Percentiles rank a stretch among this genome's conserved stretches.
Evolutionary conservation across 2,329 filamentous ascomycete genomes (phyloP).

Genomic region (Colletotrichum truncatum): DNA sequence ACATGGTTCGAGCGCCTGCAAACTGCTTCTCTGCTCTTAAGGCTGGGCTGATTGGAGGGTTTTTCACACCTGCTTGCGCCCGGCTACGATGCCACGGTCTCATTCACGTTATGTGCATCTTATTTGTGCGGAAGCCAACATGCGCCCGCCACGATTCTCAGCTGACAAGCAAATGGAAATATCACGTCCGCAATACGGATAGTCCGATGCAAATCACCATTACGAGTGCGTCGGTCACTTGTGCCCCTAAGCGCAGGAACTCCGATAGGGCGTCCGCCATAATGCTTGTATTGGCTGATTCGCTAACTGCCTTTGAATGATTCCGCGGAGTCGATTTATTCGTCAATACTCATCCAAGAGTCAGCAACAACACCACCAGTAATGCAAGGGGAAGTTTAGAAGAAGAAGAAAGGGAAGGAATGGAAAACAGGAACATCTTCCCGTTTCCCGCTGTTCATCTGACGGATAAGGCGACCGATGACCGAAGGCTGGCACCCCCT

Average conservation of each 20-base stretch:
- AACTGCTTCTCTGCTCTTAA: constrained; percentile 18
- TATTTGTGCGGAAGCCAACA: background rate
- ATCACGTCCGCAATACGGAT: background rate
- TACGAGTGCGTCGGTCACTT: too few relatives aligned
- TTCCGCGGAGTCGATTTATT: background rate
- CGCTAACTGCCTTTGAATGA: background rate
- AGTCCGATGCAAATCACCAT: background rate
- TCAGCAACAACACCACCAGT: background rate
- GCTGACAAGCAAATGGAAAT: background rate
- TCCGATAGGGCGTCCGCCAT: too few relatives aligned
- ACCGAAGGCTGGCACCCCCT: constrained; percentile 7
- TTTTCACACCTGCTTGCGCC: constrained; percentile 1
- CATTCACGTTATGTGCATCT: background rate
- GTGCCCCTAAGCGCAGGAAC: too few relatives aligned
- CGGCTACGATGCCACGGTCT: background rate
- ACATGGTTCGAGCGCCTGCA: constrained; percentile 27
- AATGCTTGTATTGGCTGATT: too few relatives aligned
- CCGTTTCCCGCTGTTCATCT: constrained; percentile 18
- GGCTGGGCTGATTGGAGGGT: background rate
- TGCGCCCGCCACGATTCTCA: background rate
- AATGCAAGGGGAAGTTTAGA: background rate
- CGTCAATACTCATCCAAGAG: background rate
- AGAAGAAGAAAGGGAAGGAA: background rate
- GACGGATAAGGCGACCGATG: constrained; percentile 17
- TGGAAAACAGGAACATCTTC: background rate